Evolutionary conservation across 1,284 basidiomycete species (phyloP), one percentile per base, ranked within the genome.

Genomic region (Trichosporon sp.): DNA sequence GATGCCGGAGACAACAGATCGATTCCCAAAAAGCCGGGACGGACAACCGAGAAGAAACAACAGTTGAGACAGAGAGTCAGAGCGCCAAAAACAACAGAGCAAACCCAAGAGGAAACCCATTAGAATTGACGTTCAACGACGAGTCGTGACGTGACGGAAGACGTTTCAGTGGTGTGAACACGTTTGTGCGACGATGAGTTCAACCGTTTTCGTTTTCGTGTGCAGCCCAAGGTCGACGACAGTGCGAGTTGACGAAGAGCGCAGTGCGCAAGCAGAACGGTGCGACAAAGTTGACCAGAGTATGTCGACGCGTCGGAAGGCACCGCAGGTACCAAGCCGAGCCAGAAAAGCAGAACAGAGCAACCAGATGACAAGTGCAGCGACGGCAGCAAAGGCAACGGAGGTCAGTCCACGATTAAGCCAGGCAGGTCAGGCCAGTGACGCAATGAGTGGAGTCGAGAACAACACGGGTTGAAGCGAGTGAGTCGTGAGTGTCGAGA

Each of bases 381-480:
- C 35, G 27, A 27, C 31, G 31, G 62, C 62, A 63, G 62, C 62
- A 63, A 63, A 63, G 27, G 56, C 56, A 60, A 60, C 56, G 56
- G 56, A 60, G 27, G 56, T 60, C 56, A 60, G 56, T 60, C 56
- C 56, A 60, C 56, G 29, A 31, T 60, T 31, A 35, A 63, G 66
- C 56, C 64, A 63, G 60, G 60, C 53, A 68, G 64, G 68, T 72
- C 63, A 70, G 71, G 68, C 69, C 67, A 67, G 68, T 64, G 51
- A 47, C 34, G 62, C 23, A 64, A 42, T 44, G 64, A 64, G 31
- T 66, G 51, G 65, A 42, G 11, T 31, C 21, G 53, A 42, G n/a
- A 62, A 31, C 42, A 51, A 9, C n/a, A 51, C 21, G 21, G 47
- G 6, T 51, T 35, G 21, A 38, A 63, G 65, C 34, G 68, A 58